phyloP scores from a whole-genome alignment of 768 basidiomycete genomes.

The Crassisporium funariophilum region DNA sequence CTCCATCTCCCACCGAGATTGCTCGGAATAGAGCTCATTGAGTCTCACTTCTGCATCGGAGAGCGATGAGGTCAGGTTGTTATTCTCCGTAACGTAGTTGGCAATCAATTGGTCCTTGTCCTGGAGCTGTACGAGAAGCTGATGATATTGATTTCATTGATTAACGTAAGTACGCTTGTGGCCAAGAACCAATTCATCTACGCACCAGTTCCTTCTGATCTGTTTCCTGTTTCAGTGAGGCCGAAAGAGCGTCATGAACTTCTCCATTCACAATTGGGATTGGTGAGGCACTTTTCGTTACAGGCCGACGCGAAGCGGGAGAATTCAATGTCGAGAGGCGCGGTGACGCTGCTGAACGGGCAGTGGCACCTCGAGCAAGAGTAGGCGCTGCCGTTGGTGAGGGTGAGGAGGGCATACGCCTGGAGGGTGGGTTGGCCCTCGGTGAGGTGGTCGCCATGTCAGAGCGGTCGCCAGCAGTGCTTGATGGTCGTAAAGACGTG shows the following conservation, averaged over 20 bases:
- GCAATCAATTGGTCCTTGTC: conserved; percentile 75
- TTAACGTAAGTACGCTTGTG: conserved; percentile 3
- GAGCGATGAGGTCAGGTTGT: conserved; percentile 62
- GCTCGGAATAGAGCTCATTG: conserved; percentile 79
- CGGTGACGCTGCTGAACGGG: conserved; percentile 65
- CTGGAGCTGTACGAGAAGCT: conserved; percentile 80
- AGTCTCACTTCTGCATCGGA: conserved; percentile 71
- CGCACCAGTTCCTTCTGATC: conserved; percentile 81
- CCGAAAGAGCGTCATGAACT: conserved; percentile 55
- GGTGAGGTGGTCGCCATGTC: conserved; percentile 50
- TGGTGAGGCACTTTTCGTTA: conserved; percentile 47
- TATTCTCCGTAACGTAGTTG: conserved; percentile 64
- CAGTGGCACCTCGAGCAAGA: conserved; percentile 56
- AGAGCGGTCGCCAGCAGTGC: conserved; percentile 5
- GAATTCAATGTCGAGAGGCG: conserved; percentile 58
- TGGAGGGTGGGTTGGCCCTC: conserved; percentile 47
- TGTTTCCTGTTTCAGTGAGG: conserved; percentile 73
- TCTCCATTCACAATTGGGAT: conserved; percentile 44
- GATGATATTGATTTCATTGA: conserved; percentile 9
- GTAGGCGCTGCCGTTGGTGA: conserved; percentile 45
- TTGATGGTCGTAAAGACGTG: conserved; percentile 15
- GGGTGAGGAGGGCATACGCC: conserved; percentile 47
- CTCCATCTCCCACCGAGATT: conserved; percentile 79
- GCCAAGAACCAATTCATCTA: conserved; percentile 6
- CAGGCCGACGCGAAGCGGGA: conserved; percentile 49